Base-by-base conservation (phyloP, 192 early-diverging fungal species). In the Podila epigama region DNA sequence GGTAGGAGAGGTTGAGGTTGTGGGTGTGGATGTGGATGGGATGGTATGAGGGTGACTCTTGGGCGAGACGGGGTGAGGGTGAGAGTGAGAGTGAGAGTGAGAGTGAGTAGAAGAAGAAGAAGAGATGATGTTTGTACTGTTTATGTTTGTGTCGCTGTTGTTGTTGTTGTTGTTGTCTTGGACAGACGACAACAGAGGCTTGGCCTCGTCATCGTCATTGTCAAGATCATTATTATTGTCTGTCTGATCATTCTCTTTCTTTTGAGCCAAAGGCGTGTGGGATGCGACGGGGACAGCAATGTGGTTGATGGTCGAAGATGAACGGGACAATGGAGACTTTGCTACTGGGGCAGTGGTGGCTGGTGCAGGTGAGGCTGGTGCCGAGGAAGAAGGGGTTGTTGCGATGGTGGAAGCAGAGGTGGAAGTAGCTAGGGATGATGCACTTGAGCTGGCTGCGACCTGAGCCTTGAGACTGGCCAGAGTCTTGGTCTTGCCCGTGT, bases 221-320 rank as follows among this genome's bases (percentile, higher is more conserved):
- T 48, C n/a, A 15, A 4, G 29, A 42, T 62, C 60, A 32, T 67
- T 31, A n/a, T n/a, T n/a, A n/a, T n/a, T n/a, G n/a, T n/a, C n/a
- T n/a, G n/a, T n/a, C 55, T 33, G 34, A 28, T 48, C n/a, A 56
- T 68, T 39, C 25, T 67, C 5, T 42, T 60, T n/a, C 66, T 33
- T 31, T 20, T 31, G 44, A 3, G 62, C 53, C 57, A 68, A 40
- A 3, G 66, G 66, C 3, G 20, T 31, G 66, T 68, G 59, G 39
- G 36, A 40, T 18, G 6, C 41, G 22, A 75, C 65, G 29, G 71
- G 52, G 37, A 67, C 60, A n/a, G 55, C 42, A 22, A 51, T 31
- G 32, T 75, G 58, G 54, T 67, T 75, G 51, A 67, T 36, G 55
- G 64, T 67, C 16, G 71, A 75, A 13, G 71, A 75, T 28, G 63